phyloP scores from a whole-genome alignment of 1,284 basidiomycete species.

The Ceratobasidium sp. region DNA sequence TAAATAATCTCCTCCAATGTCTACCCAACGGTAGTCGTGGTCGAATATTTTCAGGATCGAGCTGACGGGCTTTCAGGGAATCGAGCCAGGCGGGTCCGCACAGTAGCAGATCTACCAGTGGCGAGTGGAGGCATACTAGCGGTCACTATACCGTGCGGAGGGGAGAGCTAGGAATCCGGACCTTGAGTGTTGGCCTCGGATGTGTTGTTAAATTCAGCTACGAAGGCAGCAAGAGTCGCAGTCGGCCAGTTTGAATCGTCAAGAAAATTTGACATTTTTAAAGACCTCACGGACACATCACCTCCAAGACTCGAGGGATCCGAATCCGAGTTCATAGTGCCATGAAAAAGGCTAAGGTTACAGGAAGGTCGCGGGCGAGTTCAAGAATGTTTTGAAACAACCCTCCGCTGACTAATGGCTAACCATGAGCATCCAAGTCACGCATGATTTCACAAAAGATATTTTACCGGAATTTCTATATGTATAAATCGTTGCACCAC shows the following conservation, averaged over 20 bases:
- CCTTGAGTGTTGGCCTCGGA: slow-evolving; percentile 33
- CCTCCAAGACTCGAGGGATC: neutral
- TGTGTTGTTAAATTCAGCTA: neutral
- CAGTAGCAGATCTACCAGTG: slow-evolving; percentile 6
- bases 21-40: slow-evolving; percentile 14
- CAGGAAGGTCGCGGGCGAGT: neutral
- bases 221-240: neutral
- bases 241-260: slow-evolving; percentile 6
- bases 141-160: neutral
- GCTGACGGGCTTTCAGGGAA: neutral
- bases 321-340: neutral
- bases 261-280: neutral
- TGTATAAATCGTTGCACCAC: too few species aligned
- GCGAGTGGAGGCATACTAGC: neutral
- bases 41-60: slow-evolving; percentile 14
- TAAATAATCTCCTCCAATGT: slow-evolving; percentile 26
- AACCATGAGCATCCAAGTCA: too few species aligned
- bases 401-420: neutral
- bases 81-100: neutral
- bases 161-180: neutral
- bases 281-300: neutral
- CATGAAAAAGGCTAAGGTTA: neutral
- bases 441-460: neutral
- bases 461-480: neutral
- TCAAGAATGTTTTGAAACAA: neutral